Conservation (phyloP, 495 filamentous ascomycete genomes). For the Penicillium goetzii region DNA sequence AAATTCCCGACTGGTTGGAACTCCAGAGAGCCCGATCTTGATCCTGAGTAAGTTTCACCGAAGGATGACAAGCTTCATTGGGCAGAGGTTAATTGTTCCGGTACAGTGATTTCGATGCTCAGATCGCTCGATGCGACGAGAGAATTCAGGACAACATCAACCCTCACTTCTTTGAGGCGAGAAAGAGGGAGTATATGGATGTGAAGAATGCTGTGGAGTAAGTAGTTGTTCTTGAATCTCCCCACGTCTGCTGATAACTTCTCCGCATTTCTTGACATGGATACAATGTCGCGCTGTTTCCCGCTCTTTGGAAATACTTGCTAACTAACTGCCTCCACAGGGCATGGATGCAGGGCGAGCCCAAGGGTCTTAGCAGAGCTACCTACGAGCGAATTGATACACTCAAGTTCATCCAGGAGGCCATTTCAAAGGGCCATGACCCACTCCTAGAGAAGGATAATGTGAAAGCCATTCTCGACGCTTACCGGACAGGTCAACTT, state of each 20-base stretch:
- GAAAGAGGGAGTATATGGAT: constrained; percentile 2
- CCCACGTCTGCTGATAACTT: background rate
- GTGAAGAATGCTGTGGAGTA: background rate
- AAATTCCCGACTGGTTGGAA: constrained; percentile 16
- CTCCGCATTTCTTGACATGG: background rate
- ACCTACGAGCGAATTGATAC: background rate
- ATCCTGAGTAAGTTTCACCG: constrained; percentile 8
- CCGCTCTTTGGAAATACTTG: background rate
- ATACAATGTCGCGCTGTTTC: background rate
- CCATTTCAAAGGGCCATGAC: background rate
- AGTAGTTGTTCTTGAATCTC: background rate
- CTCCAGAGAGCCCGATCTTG: constrained; percentile 15
- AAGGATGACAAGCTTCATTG: background rate
- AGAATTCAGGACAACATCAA: constrained; percentile 20
- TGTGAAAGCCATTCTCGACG: background rate
- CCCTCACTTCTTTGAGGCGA: constrained; percentile 17
- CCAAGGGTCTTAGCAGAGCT: background rate
- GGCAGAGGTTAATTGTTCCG: background rate
- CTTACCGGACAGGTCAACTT: background rate
- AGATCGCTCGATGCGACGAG: constrained; percentile 18
- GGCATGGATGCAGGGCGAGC: background rate
- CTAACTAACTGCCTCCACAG: background rate
- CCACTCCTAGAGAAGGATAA: background rate
- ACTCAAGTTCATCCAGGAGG: background rate
- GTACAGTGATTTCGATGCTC: constrained; percentile 18